These are phyloP conservation scores for Podila epigama DNA, from an alignment of 192 early-diverging fungal genomes.

Conservation along the genomic window DNA sequence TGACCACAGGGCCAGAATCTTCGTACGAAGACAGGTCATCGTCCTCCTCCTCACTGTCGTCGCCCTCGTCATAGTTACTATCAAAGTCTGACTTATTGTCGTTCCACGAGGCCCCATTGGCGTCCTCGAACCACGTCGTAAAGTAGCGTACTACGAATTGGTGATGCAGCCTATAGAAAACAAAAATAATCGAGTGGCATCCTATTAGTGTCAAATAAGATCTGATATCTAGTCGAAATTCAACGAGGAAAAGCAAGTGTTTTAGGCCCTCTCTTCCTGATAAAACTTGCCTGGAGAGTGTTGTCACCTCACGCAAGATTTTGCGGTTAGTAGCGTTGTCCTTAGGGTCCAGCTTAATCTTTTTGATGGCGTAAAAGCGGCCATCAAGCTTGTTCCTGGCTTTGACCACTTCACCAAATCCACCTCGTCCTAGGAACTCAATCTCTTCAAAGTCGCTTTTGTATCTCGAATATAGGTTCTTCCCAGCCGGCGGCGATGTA, in stretches of 20 bases:
- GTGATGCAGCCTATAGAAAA: constrained; percentile 71
- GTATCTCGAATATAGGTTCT: constrained; percentile 67
- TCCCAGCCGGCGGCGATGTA: constrained; percentile 31
- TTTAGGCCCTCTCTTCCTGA: not conserved
- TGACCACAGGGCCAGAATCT: constrained; percentile 14
- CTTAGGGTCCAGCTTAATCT: constrained; percentile 82
- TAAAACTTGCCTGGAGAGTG: constrained; percentile 70
- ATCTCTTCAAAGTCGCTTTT: constrained; percentile 80
- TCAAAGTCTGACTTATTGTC: constrained; percentile 32
- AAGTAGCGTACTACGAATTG: constrained; percentile 91
- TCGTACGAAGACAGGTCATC: constrained; percentile 13
- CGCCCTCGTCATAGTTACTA: constrained; percentile 38
- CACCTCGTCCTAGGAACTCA: constrained; percentile 79
- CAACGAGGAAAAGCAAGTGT: not conserved
- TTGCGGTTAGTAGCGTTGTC: constrained; percentile 81
- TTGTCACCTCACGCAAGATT: constrained; percentile 90
- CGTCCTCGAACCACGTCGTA: constrained; percentile 90
- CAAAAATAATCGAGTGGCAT: too few relatives aligned
- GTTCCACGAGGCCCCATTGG: constrained; percentile 15
- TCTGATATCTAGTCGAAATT: not conserved
- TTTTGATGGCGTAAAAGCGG: constrained; percentile 92
- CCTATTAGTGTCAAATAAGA: not conserved
- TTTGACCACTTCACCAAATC: constrained; percentile 96
- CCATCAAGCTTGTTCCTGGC: constrained; percentile 85
- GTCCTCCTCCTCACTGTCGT: constrained; percentile 15